phyloP scores from a whole-genome alignment of 2,329 filamentous ascomycete genomes.

The Scedosporium dehoogii region DNA sequence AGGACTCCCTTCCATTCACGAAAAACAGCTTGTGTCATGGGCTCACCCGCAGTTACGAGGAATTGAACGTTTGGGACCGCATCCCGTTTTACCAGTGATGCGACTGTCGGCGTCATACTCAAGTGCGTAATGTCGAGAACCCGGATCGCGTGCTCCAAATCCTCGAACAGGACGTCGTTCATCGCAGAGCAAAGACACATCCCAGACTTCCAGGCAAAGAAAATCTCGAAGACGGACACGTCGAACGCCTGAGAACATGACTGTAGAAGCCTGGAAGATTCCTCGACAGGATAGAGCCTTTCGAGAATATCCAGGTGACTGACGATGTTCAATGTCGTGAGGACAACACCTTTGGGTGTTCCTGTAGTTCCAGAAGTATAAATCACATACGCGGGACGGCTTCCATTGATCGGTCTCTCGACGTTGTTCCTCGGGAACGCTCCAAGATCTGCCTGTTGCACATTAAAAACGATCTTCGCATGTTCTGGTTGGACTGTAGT shows the following conservation, averaged over 20 bases:
- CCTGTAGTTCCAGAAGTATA: constrained; percentile 82
- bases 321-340: constrained; percentile 66
- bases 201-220: constrained; percentile 70
- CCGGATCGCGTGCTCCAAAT: constrained; percentile 60
- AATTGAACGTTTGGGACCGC: constrained; percentile 65
- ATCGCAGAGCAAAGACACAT: constrained; percentile 68
- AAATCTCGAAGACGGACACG: constrained; percentile 83
- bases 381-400: constrained; percentile 62
- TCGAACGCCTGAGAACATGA: constrained; percentile 80
- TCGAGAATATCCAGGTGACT: constrained; percentile 64
- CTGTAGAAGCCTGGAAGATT: constrained; percentile 57
- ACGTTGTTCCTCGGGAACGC: constrained; percentile 26
- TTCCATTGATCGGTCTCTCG: constrained; percentile 25
- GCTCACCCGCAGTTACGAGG: constrained; percentile 73
- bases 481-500: background rate
- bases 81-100: constrained; percentile 57
- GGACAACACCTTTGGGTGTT: constrained; percentile 66
- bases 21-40: constrained; percentile 63
- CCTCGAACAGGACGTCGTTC: constrained; percentile 64
- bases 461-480: constrained; percentile 18
- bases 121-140: constrained; percentile 62
- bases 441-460: constrained; percentile 19
- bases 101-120: constrained; percentile 78
- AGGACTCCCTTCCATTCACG: constrained; percentile 59
- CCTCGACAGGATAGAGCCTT: constrained; percentile 50